Conservation (phyloP, 495 filamentous ascomycete species). For the Terfezia boudieri region DNA sequence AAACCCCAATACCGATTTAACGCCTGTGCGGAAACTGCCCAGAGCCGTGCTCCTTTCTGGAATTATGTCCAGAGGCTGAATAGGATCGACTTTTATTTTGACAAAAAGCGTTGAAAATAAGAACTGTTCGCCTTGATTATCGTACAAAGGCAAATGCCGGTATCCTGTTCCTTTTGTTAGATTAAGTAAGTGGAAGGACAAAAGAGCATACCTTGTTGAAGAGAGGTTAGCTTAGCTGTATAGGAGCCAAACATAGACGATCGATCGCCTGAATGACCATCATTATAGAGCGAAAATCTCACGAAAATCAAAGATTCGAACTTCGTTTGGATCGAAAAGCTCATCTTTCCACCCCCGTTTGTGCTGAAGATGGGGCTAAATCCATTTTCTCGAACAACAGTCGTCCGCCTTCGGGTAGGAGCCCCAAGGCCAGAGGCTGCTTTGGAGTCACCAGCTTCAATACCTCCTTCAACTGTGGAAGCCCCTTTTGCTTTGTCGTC, state of each 20-base stretch:
- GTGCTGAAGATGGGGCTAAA: conserved; percentile 69
- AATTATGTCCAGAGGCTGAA: conserved; percentile 29
- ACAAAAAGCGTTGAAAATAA: conserved; percentile 90
- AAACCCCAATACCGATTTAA: conserved; percentile 13
- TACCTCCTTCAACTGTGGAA: conserved; percentile 38
- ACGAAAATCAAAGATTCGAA: conserved; percentile 87
- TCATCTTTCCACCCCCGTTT: conserved; percentile 31
- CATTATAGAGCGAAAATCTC: conserved; percentile 74
- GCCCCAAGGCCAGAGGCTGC: conserved; percentile 49
- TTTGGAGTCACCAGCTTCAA: conserved; percentile 45
- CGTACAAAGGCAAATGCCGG: conserved; percentile 81
- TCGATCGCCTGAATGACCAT: conserved; percentile 42
- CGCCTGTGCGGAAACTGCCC: conserved; percentile 12
- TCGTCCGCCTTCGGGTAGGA: conserved; percentile 56
- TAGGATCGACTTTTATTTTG: conserved; percentile 44
- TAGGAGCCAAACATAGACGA: conserved; percentile 49
- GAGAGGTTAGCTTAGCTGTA: conserved; percentile 70
- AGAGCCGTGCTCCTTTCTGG: conserved; percentile 11
- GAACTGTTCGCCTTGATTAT: conserved; percentile 71
- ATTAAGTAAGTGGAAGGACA: not conserved
- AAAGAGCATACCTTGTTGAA: conserved; percentile 41
- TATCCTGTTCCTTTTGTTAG: conserved; percentile 29
- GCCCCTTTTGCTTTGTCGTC: conserved; percentile 55
- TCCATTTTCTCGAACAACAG: conserved; percentile 61
- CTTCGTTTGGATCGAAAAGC: conserved; percentile 61